Evolutionary conservation across 768 basidiomycete species (phyloP).

Genomic region (Xerocomus brunneocitrinus): DNA sequence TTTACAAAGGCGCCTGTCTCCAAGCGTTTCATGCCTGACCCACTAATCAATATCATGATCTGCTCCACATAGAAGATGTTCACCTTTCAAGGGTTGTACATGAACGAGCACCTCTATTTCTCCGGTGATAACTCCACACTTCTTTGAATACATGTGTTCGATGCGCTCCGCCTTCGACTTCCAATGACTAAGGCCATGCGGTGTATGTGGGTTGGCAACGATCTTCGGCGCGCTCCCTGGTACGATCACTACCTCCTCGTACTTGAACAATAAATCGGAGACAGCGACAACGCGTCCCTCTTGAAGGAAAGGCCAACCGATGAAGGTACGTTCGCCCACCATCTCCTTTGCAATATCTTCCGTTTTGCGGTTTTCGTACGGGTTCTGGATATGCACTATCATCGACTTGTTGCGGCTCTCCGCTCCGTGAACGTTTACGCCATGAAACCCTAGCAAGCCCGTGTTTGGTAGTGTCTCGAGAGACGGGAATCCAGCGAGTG

Average conservation of each 20-base stretch:
- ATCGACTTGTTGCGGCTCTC: constrained; percentile 93
- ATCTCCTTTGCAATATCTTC: constrained; percentile 71
- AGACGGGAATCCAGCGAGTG: constrained; percentile 95
- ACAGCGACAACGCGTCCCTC: constrained; percentile 86
- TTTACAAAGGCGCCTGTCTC: constrained; percentile 91
- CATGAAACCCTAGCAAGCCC: constrained; percentile 73
- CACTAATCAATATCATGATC: background rate
- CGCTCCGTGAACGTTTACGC: constrained; percentile 88
- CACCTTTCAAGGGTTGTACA: constrained; percentile 88
- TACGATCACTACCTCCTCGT: constrained; percentile 63
- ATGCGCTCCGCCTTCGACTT: constrained; percentile 76
- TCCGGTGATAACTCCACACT: constrained; percentile 81
- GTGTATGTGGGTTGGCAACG: constrained; percentile 68
- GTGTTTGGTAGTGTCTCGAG: constrained; percentile 83
- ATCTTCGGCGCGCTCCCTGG: constrained; percentile 50
- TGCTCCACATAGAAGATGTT: constrained; percentile 6
- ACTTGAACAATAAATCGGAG: constrained; percentile 83
- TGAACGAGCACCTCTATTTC: constrained; percentile 78
- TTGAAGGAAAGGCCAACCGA: constrained; percentile 92
- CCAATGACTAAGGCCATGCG: constrained; percentile 68
- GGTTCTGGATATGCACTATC: constrained; percentile 79
- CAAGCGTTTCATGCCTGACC: constrained; percentile 77
- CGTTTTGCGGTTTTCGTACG: constrained; percentile 59
- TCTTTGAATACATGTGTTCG: constrained; percentile 84
- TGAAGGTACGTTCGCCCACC: constrained; percentile 73